phyloP scores from a whole-genome alignment of 352 stramenopile species.

The Phytophthora boehmeriae region DNA sequence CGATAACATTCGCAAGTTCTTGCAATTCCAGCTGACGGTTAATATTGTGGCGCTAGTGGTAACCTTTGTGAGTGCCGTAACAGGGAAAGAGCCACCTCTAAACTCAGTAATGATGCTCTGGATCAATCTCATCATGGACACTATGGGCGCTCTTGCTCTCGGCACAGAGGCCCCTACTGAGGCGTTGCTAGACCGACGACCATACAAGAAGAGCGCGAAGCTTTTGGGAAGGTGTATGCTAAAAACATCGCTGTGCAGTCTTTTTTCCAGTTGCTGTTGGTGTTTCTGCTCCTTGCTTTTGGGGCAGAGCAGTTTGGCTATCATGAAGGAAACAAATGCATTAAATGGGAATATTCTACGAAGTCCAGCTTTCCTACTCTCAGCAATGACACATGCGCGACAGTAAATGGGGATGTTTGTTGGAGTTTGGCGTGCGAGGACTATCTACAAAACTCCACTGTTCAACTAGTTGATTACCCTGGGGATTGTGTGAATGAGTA shows the following conservation, averaged over 20 bases:
- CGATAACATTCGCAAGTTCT: conserved; percentile 86
- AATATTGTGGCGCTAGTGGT: conserved; percentile 85
- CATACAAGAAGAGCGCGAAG: conserved; percentile 72
- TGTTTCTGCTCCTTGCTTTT: conserved; percentile 82
- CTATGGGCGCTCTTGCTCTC: conserved; percentile 75
- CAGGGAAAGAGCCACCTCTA: conserved; percentile 78
- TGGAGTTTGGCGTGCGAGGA: conserved; percentile 60
- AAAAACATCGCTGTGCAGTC: conserved; percentile 82
- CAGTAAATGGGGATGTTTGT: conserved; percentile 49
- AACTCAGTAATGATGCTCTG: conserved; percentile 91
- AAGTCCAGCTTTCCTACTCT: conserved; percentile 59
- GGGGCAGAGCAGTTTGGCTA: conserved; percentile 66
- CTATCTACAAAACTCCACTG: conserved; percentile 47
- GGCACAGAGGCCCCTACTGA: conserved; percentile 75
- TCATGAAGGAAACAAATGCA: conserved; percentile 61
- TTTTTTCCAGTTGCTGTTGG: conserved; percentile 77
- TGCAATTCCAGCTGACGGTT: conserved; percentile 86
- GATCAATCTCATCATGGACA: conserved; percentile 91
- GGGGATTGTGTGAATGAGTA: conserved; percentile 48
- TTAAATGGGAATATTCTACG: conserved; percentile 43
- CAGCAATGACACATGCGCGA: conserved; percentile 46
- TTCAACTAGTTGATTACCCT: conserved; percentile 46
- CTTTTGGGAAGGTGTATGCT: conserved; percentile 68
- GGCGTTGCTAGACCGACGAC: conserved; percentile 61
- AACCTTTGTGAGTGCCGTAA: conserved; percentile 83